Conservation (phyloP, 2,329 filamentous ascomycete species). For the Colletotrichum horii region DNA sequence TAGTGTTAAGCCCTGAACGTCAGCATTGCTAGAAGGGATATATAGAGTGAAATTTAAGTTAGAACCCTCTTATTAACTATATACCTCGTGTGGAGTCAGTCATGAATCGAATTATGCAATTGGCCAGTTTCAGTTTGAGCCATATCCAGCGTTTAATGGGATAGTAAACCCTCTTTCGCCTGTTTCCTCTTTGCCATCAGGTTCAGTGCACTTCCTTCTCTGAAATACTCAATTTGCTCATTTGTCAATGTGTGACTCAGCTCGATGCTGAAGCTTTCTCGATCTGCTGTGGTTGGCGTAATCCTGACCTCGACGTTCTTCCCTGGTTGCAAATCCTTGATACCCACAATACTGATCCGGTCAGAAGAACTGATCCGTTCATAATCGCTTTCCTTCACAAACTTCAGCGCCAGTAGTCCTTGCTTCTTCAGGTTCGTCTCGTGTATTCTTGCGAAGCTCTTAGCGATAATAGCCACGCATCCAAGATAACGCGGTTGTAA, state of each 20-base stretch:
- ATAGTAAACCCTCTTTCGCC: not conserved
- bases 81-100: too few relatives aligned
- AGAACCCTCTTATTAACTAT: too few relatives aligned
- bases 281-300: not conserved
- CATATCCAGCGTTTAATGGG: too few relatives aligned
- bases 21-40: too few relatives aligned
- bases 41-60: too few relatives aligned
- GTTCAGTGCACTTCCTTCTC: not conserved
- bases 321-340: not conserved
- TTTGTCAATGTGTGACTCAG: not conserved
- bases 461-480: constrained; percentile 80
- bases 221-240: not conserved
- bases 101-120: too few relatives aligned
- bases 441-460: constrained; percentile 86
- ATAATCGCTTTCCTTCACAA: constrained; percentile 38
- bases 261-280: not conserved
- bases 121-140: too few relatives aligned
- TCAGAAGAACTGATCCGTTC: not conserved
- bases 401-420: constrained; percentile 57
- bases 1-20: too few relatives aligned
- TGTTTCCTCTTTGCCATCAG: not conserved
- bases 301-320: not conserved
- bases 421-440: constrained; percentile 95
- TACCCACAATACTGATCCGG: not conserved
- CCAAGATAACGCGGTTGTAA: constrained; percentile 85